Conservation (phyloP, 2,329 filamentous ascomycete genomes). For the Exophiala dermatitidis region DNA sequence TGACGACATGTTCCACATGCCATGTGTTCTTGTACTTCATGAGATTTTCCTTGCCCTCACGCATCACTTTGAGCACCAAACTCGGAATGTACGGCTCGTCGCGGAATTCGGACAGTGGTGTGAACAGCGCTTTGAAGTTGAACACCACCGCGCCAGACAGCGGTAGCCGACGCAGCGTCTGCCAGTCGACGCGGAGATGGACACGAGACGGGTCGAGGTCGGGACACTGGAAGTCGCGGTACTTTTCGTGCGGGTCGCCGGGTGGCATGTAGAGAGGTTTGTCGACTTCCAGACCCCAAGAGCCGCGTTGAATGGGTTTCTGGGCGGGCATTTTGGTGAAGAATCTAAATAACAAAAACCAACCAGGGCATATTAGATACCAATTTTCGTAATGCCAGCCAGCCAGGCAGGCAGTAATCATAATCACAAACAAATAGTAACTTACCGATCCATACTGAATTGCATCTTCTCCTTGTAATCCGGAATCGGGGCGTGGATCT, state of each 20-base stretch:
- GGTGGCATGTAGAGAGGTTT: constrained; percentile 68
- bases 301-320: constrained; percentile 72
- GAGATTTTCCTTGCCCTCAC: constrained; percentile 60
- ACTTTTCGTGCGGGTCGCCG: constrained; percentile 56
- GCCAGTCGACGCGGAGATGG: constrained; percentile 76
- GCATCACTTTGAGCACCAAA: constrained; percentile 60
- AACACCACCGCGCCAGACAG: constrained; percentile 70
- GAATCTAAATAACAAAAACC: constrained; percentile 46
- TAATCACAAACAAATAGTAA: not conserved
- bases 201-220: constrained; percentile 53
- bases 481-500: constrained; percentile 68
- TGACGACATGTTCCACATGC: constrained; percentile 66
- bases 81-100: constrained; percentile 67
- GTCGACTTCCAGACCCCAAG: constrained; percentile 74
- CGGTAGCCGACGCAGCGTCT: constrained; percentile 71
- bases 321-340: constrained; percentile 70
- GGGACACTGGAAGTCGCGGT: constrained; percentile 53
- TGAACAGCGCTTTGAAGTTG: constrained; percentile 85
- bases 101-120: constrained; percentile 60
- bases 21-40: constrained; percentile 78
- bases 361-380: not conserved
- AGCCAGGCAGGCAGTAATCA: not conserved
- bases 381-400: no score
- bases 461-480: constrained; percentile 85
- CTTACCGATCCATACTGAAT: constrained; percentile 74